Conservation (phyloP, 2,329 filamentous ascomycete genomes). For the Raffaelea albimanens region DNA sequence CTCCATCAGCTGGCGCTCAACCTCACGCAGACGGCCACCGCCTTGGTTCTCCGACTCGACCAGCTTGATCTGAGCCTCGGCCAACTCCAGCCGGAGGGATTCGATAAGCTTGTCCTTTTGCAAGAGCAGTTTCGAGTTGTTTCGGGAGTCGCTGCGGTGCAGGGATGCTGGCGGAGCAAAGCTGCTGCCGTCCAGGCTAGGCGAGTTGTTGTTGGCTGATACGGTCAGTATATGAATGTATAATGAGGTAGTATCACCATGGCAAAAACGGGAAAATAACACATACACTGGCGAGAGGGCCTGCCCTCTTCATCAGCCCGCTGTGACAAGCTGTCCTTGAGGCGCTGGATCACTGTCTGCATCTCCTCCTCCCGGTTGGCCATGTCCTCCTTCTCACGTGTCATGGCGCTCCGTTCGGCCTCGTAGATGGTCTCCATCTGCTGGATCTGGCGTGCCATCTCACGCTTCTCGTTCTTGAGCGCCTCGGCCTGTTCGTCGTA, state of each 20-base stretch:
- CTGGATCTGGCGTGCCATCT: slow-evolving; percentile 71
- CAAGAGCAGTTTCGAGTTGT: slow-evolving; percentile 79
- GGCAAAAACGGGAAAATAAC: background rate
- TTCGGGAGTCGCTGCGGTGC: slow-evolving; percentile 79
- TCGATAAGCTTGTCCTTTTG: slow-evolving; percentile 98
- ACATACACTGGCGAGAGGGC: slow-evolving; percentile 45
- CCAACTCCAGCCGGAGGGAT: slow-evolving; percentile 79
- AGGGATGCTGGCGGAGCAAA: slow-evolving; percentile 82
- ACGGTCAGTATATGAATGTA: background rate
- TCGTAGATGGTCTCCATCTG: slow-evolving; percentile 93
- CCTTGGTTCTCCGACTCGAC: slow-evolving; percentile 91
- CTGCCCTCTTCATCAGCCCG: slow-evolving; percentile 56
- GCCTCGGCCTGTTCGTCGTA: slow-evolving; percentile 74
- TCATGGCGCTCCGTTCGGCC: slow-evolving; percentile 74
- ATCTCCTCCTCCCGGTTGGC: slow-evolving; percentile 79
- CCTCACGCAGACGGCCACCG: slow-evolving; percentile 74
- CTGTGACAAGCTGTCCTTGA: slow-evolving; percentile 83
- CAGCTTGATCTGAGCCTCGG: slow-evolving; percentile 90
- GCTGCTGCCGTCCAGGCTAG: slow-evolving; percentile 62
- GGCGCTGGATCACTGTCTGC: slow-evolving; percentile 76
- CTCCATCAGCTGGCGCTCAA: slow-evolving; percentile 86
- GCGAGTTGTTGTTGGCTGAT: slow-evolving; percentile 45
- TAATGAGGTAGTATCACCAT: background rate
- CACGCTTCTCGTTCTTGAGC: slow-evolving; percentile 76
- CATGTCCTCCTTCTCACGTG: slow-evolving; percentile 88